phyloP scores from a whole-genome alignment of 192 early-diverging fungal genomes.

The Chytriomyces hyalinus region DNA sequence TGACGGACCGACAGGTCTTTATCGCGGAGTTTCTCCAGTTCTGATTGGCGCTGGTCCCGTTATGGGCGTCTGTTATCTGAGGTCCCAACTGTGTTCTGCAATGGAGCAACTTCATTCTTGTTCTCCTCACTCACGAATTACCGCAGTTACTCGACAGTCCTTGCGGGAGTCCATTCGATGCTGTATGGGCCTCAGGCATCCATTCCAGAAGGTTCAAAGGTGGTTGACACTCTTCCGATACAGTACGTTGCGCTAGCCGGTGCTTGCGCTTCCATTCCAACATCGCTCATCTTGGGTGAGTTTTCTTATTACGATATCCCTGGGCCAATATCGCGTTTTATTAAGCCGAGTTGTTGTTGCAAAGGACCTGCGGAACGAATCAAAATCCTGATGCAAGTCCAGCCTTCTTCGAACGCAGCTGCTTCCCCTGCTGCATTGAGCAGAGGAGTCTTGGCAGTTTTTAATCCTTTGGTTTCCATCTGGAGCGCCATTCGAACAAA shows the following conservation, averaged over 20 bases:
- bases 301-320: background rate
- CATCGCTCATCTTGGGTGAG: constrained; percentile 66
- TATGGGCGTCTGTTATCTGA: constrained; percentile 87
- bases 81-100: no score
- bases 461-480: constrained; percentile 22
- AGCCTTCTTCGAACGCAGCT: background rate
- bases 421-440: background rate
- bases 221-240: constrained; percentile 63
- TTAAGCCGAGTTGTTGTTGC: background rate
- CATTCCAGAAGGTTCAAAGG: constrained; percentile 10
- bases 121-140: no score
- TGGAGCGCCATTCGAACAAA: constrained; percentile 58
- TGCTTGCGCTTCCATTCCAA: constrained; percentile 89
- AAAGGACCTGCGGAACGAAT: constrained; percentile 94
- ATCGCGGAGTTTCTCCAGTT: constrained; percentile 91
- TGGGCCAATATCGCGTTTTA: background rate
- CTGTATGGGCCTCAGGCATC: constrained; percentile 44
- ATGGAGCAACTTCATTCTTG: no score
- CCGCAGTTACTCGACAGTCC: constrained; percentile 31
- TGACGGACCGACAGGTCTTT: constrained; percentile 87
- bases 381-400: constrained; percentile 89
- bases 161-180: constrained; percentile 1
- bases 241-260: constrained; percentile 69
- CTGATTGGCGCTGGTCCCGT: constrained; percentile 85
- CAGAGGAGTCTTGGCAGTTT: background rate